A percentile compares a stretch with the other conserved stretches of the same genome.
These are phyloP conservation scores for Leishmania amazonensis DNA, from an alignment of 208 protist genomes.

Conservation along the genomic window DNA sequence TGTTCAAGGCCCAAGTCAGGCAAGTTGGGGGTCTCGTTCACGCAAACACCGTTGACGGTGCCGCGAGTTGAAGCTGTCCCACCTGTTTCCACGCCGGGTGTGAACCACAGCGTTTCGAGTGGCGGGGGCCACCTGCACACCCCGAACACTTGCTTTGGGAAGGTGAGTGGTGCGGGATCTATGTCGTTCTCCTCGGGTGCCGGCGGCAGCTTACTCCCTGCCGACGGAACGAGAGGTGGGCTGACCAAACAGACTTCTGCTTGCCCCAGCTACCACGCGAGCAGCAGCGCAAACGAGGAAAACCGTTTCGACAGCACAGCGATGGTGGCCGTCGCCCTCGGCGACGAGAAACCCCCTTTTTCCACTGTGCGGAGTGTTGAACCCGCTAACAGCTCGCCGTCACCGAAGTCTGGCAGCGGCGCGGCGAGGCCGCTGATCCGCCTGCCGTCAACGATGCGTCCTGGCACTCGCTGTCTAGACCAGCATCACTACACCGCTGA, in stretches of 20 bases:
- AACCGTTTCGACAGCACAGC: not conserved
- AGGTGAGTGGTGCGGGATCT: not conserved
- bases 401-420: not conserved
- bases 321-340: not conserved
- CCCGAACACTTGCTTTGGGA: not conserved
- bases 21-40: constrained; percentile 5
- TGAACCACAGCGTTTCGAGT: not conserved
- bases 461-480: not conserved
- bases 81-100: too few species aligned
- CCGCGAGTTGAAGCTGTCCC: not conserved
- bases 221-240: not conserved
- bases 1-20: not conserved
- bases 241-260: not conserved
- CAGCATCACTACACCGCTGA: not conserved
- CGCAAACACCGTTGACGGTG: not conserved
- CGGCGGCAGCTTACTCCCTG: constrained; percentile 1
- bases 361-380: not conserved
- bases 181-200: not conserved
- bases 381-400: constrained; percentile 3
- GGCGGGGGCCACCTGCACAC: not conserved
- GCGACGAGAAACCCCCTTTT: not conserved
- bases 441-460: not conserved
- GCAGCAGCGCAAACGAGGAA: constrained; percentile 13
- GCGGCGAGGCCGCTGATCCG: not conserved
- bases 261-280: not conserved